Percentiles rank a stretch among this genome's conserved stretches.
phyloP scores from a whole-genome alignment of 176 grass and related monocot species.

The Neostapfia colusana region DNA sequence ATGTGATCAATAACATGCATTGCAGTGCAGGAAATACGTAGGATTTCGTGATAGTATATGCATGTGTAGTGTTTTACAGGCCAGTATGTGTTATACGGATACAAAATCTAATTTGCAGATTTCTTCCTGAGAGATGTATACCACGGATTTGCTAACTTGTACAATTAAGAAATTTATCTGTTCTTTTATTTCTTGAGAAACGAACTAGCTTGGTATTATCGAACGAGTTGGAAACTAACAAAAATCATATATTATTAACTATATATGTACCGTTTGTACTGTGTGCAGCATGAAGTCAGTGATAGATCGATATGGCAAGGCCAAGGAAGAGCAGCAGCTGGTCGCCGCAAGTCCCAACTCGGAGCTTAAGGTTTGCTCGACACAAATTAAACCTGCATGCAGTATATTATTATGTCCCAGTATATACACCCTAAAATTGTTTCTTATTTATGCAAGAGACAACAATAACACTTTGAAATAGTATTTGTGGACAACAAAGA shows the following conservation, averaged over 20 bases:
- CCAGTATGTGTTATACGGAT: not conserved
- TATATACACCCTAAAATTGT: not conserved
- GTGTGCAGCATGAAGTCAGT: conserved; percentile 66
- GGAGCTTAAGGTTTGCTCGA: conserved; percentile 56
- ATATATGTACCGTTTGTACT: conserved; percentile 6
- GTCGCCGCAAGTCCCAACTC: conserved; percentile 42
- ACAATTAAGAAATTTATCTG: not conserved
- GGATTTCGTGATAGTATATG: conserved; percentile 33
- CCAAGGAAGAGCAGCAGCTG: conserved; percentile 59
- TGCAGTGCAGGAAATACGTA: conserved; percentile 26
- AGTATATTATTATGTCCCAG: not conserved
- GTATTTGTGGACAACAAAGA: not conserved
- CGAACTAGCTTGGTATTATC: not conserved
- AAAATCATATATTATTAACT: not conserved
- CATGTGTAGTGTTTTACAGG: conserved; percentile 18
- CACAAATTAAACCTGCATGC: not conserved
- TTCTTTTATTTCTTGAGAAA: not conserved
- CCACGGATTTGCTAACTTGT: conserved; percentile 18
- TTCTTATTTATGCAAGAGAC: not conserved
- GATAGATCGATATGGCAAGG: conserved; percentile 57
- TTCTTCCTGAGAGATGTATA: not conserved
- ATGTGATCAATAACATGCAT: conserved; percentile 34
- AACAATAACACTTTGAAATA: not conserved
- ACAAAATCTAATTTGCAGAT: not conserved
- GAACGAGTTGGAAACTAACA: not conserved